Percentiles rank a stretch among this genome's conserved stretches.
phyloP scores from a whole-genome alignment of 1,139 yeast genomes.

The Tardiomyces blankii region DNA sequence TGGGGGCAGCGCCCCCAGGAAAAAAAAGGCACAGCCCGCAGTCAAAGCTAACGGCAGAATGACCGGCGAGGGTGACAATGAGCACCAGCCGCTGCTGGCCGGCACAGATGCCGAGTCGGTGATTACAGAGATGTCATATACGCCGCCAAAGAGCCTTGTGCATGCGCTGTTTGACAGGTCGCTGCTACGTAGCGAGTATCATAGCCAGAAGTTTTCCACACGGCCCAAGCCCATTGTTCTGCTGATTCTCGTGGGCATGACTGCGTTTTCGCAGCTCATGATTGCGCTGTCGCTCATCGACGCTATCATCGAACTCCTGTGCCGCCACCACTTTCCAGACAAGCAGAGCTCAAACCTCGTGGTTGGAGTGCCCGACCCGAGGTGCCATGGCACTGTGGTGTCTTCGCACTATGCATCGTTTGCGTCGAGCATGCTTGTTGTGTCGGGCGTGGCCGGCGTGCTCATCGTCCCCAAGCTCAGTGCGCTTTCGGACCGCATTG shows the following conservation, averaged over 20 bases:
- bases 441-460: slow-evolving; percentile 12
- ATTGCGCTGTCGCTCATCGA: slow-evolving; percentile 8
- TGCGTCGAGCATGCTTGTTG: neutral
- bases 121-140: neutral
- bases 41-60: neutral
- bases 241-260: neutral
- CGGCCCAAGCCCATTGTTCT: neutral
- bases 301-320: slow-evolving; percentile 5
- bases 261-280: neutral
- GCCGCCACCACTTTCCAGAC: slow-evolving; percentile 9
- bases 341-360: neutral
- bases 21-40: too few relatives aligned
- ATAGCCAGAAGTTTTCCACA: neutral
- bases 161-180: neutral
- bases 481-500: slow-evolving; percentile 49
- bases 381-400: neutral
- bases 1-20: too few relatives aligned
- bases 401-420: neutral
- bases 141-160: neutral
- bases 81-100: neutral
- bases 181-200: neutral
- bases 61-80: neutral
- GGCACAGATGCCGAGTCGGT: neutral
- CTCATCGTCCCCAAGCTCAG: slow-evolving; percentile 33
- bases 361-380: too few relatives aligned